These are phyloP conservation scores for Dothistroma pini DNA, from an alignment of 2,329 filamentous ascomycete species.

Conservation along the genomic window DNA sequence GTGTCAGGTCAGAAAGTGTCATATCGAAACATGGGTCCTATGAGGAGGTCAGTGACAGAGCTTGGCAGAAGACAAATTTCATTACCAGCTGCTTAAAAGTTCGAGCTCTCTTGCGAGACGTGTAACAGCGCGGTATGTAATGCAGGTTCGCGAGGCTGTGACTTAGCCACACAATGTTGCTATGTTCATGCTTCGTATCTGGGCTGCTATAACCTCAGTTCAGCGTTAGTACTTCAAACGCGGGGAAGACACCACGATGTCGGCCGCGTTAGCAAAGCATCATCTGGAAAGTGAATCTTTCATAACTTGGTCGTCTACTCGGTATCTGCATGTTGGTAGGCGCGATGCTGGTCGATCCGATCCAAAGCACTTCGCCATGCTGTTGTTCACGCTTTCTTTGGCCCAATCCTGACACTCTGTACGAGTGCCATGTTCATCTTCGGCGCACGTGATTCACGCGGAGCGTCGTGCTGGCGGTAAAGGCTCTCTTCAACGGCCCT, in stretches of 20 bases:
- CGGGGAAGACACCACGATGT: not conserved
- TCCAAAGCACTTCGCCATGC: not conserved
- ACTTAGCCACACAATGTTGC: not conserved
- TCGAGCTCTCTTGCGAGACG: not conserved
- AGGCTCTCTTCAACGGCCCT: slow-evolving; percentile 44
- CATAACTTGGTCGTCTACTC: not conserved
- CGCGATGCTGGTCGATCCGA: not conserved
- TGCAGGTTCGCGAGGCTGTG: not conserved
- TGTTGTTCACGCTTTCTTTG: not conserved
- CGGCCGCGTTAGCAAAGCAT: not conserved
- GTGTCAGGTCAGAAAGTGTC: not conserved
- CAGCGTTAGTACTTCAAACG: not conserved
- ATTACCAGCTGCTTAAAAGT: not conserved
- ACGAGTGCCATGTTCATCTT: not conserved
- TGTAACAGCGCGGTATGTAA: not conserved
- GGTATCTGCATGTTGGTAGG: not conserved
- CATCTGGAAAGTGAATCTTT: not conserved
- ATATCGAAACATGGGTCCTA: not conserved
- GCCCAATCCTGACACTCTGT: not conserved
- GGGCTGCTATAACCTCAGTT: not conserved
- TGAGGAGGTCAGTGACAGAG: not conserved
- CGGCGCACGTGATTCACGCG: not conserved
- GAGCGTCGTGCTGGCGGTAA: not conserved
- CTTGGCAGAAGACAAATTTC: not conserved
- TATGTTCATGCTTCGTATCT: not conserved